phyloP scores from a whole-genome alignment of 345 rosid species.

The Eucalyptus dawsonii region DNA sequence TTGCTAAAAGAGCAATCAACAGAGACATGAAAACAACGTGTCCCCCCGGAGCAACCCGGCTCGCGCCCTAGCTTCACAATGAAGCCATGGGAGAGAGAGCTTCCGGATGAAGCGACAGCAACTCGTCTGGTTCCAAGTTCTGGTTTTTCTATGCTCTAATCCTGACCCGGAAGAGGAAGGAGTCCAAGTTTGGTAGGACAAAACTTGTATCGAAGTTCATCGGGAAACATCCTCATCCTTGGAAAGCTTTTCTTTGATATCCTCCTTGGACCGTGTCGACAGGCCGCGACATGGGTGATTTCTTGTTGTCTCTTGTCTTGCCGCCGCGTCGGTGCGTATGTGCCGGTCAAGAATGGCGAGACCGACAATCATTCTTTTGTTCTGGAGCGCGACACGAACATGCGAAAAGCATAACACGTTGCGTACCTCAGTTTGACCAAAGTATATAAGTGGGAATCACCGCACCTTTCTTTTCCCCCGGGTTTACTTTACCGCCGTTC shows the following conservation, averaged over 20 bases:
- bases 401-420: not conserved
- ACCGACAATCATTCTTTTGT: not conserved
- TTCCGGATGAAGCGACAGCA: not conserved
- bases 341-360: not conserved
- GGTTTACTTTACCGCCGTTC: not conserved
- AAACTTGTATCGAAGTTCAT: not conserved
- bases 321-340: not conserved
- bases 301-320: not conserved
- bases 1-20: constrained; percentile 4
- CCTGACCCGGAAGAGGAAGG: not conserved
- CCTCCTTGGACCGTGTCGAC: not conserved
- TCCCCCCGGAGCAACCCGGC: not conserved
- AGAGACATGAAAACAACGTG: not conserved
- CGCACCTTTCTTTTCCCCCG: not conserved
- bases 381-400: not conserved
- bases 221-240: not conserved
- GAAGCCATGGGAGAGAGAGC: not conserved
- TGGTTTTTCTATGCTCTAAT: not conserved
- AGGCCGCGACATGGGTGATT: not conserved
- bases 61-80: not conserved
- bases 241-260: not conserved
- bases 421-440: not conserved
- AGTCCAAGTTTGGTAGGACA: not conserved
- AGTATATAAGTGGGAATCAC: not conserved
- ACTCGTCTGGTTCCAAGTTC: not conserved